A percentile compares a stretch with the other conserved stretches of the same genome.
phyloP scores from a whole-genome alignment of 1,284 basidiomycete genomes.

The Paramarasmius palmivorus region DNA sequence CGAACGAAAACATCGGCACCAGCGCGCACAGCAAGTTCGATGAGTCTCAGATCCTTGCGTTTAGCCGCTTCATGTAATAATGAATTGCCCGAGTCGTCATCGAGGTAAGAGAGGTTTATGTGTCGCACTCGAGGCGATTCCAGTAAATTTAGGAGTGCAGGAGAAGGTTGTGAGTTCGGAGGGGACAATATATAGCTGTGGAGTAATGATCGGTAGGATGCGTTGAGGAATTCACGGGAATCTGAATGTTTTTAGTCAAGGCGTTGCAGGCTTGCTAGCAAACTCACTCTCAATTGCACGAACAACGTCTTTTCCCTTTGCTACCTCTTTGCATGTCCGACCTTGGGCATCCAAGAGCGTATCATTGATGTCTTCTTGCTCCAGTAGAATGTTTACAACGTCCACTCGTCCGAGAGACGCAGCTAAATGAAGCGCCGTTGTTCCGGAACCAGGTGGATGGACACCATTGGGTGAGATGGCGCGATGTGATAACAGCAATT shows the following conservation, averaged over 20 bases:
- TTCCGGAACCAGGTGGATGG: constrained; percentile 69
- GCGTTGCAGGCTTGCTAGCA: background rate
- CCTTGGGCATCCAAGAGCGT: constrained; percentile 73
- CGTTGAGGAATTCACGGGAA: constrained; percentile 78
- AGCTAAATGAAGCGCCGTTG: constrained; percentile 87
- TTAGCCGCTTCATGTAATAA: constrained; percentile 88
- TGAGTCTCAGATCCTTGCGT: constrained; percentile 78
- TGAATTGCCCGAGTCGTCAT: constrained; percentile 77
- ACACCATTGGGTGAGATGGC: constrained; percentile 78
- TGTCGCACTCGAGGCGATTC: constrained; percentile 62
- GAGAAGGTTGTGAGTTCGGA: constrained; percentile 41
- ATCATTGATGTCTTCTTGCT: constrained; percentile 83
- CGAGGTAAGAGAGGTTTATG: constrained; percentile 71
- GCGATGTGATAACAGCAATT: constrained; percentile 71
- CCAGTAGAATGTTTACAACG: constrained; percentile 72
- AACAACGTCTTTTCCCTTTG: constrained; percentile 70
- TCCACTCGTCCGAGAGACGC: constrained; percentile 81
- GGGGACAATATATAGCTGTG: constrained; percentile 74
- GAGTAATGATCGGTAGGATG: constrained; percentile 74
- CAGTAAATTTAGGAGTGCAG: constrained; percentile 54
- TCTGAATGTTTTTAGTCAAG: constrained; percentile 46
- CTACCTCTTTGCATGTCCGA: constrained; percentile 75
- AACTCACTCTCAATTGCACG: constrained; percentile 73
- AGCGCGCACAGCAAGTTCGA: constrained; percentile 82
- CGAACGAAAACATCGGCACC: constrained; percentile 92